Evolutionary conservation across 805 yeast genomes (phyloP), one percentile per base, ranked within the genome.

Genomic region (Kuraishia hungarica): DNA sequence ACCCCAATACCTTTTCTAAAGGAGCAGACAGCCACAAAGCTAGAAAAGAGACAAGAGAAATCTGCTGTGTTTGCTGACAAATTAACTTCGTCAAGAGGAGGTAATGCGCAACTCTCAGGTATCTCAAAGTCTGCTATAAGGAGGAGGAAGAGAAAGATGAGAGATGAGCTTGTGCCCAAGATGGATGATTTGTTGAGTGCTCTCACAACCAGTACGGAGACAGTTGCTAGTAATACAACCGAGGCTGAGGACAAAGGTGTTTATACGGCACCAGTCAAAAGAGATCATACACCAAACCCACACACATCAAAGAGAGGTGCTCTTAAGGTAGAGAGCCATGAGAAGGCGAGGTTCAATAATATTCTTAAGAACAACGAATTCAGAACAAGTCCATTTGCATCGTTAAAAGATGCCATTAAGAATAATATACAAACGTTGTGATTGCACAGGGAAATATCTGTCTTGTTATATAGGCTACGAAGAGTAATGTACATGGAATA

Each of bases 111-210:
- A 75, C 56, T 62, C 74, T 72, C 74, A 19, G 79, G 80, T 22
- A 75, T 87, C 49, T 83, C 90, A 21, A 87, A 87, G 64, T 83
- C 89, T 5, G 73, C 90, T 0, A 58, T 78, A 2, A 77, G 89
- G 64, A 76, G 85, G 67, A 77, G 89, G 60, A 84, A 84, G 61
- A 81, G 88, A 59, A 74, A 80, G 59, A 80, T 77, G 61, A 80
- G 78, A 61, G 87, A 86, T 55, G 81, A 84, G 60, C 71, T 88
- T 57, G 80, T 80, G 61, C 89, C 92, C 3, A 78, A 83, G 62
- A 77, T 87, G 80, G 74, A 77, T 54, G 94, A 87, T 60, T 68
- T 87, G 50, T 70, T 83, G 54, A 72, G 72, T 28, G 81, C 80
- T 19, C 71, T 87, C 53, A 76, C 76, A 1, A 78, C 74, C 22